These are phyloP conservation scores for Arthrobotrys musiformis DNA, from an alignment of 2,329 filamentous ascomycete species.

Conservation along the genomic window DNA sequence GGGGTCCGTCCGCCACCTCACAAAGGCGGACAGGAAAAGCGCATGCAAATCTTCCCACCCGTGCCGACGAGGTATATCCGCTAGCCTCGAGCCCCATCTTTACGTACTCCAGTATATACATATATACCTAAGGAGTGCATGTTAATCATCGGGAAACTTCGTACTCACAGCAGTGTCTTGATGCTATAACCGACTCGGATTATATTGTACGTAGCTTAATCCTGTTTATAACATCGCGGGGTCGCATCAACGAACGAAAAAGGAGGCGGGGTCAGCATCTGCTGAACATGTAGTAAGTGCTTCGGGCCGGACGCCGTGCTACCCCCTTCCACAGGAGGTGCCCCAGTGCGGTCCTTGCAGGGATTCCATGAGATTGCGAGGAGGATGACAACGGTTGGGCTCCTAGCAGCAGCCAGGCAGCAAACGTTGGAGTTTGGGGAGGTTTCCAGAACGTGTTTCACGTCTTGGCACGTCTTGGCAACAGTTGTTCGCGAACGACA, in stretches of 20 bases:
- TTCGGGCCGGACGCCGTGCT: slow-evolving; percentile 51
- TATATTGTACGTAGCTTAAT: too few species aligned
- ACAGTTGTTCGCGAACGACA: background rate
- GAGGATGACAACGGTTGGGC: slow-evolving; percentile 11
- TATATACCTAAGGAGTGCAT: too few species aligned
- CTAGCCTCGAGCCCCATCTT: background rate
- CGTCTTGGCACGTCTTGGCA: slow-evolving; percentile 10
- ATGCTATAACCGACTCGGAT: too few species aligned
- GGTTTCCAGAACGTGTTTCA: slow-evolving; percentile 37
- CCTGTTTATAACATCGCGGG: too few species aligned
- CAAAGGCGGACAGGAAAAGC: slow-evolving; percentile 10
- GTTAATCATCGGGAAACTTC: too few species aligned
- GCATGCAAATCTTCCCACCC: background rate
- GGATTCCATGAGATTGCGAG: slow-evolving; percentile 41
- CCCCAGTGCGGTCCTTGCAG: slow-evolving; percentile 10
- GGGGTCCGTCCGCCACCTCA: slow-evolving; percentile 50
- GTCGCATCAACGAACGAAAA: background rate
- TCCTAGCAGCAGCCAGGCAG: slow-evolving; percentile 50
- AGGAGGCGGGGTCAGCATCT: background rate
- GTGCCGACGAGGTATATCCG: background rate
- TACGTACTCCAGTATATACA: too few species aligned
- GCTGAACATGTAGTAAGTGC: background rate
- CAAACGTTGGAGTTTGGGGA: slow-evolving; percentile 30
- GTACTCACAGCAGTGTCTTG: too few species aligned
- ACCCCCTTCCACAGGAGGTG: slow-evolving; percentile 3